These are phyloP conservation scores for Penicillium bialowiezense DNA, from an alignment of 495 filamentous ascomycete genomes.

Conservation along the genomic window DNA sequence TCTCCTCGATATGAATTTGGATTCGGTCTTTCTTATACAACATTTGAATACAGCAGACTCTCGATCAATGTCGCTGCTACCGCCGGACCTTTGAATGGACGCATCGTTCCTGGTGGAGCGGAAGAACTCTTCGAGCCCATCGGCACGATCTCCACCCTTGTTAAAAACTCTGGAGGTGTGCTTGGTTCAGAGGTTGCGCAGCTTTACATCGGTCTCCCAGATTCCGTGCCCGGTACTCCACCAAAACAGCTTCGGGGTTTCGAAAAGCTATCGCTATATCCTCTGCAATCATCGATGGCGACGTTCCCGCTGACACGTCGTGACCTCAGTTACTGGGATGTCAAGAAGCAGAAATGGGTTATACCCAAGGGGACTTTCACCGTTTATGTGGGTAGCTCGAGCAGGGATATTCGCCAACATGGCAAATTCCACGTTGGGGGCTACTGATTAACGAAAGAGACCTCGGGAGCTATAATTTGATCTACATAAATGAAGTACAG, in stretches of 20 bases:
- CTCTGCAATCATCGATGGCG: constrained; percentile 41
- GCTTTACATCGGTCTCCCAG: constrained; percentile 62
- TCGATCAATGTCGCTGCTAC: constrained; percentile 25
- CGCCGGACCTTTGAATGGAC: constrained; percentile 33
- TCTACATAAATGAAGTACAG: no score
- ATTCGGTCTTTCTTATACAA: constrained; percentile 65
- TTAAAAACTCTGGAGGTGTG: constrained; percentile 52
- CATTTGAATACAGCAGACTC: constrained; percentile 53
- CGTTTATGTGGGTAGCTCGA: constrained; percentile 59
- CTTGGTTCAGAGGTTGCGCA: constrained; percentile 58
- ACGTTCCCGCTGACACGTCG: constrained; percentile 56
- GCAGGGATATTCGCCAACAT: constrained; percentile 21
- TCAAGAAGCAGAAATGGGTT: constrained; percentile 58
- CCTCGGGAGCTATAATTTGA: no score
- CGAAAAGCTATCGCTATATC: constrained; percentile 49
- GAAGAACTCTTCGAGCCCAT: constrained; percentile 56
- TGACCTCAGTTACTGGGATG: constrained; percentile 68
- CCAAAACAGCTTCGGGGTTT: constrained; percentile 56
- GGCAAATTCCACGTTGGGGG: constrained; percentile 13
- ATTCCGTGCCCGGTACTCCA: constrained; percentile 18
- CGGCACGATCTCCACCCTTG: constrained; percentile 38
- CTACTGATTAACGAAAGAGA: background rate
- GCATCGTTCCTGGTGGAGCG: constrained; percentile 53
- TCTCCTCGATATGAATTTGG: constrained; percentile 65
- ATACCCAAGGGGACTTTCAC: constrained; percentile 45